Evolutionary conservation across 2,329 filamentous ascomycete species (phyloP).

Genomic region (Colletotrichum eremochloae): DNA sequence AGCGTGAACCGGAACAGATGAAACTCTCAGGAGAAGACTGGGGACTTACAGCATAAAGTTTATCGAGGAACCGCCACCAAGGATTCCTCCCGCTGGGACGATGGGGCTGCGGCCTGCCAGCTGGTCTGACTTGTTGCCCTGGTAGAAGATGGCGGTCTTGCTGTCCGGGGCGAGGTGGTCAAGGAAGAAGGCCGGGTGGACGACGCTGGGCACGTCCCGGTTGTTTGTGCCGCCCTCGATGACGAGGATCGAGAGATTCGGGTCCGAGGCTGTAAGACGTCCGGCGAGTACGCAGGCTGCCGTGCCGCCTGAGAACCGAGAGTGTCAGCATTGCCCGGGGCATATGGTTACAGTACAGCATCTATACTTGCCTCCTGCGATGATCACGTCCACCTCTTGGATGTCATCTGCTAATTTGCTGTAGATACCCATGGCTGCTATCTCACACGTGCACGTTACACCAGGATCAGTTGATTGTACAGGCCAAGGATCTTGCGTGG

Average conservation of each 20-base stretch:
- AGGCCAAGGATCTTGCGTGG: background rate
- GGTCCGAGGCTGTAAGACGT: conserved; percentile 63
- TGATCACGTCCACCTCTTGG: conserved; percentile 64
- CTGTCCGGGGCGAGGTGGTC: conserved; percentile 79
- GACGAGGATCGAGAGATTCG: conserved; percentile 62
- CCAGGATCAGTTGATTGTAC: no score
- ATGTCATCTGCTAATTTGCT: conserved; percentile 49
- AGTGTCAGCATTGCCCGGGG: background rate
- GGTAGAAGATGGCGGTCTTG: conserved; percentile 68
- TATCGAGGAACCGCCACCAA: conserved; percentile 65
- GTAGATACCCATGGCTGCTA: conserved; percentile 45
- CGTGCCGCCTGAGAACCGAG: conserved; percentile 55
- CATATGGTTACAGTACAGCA: fast-evolving
- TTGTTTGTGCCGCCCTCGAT: conserved; percentile 69
- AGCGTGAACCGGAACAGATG: background rate
- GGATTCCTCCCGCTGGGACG: conserved; percentile 57
- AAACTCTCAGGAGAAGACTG: background rate
- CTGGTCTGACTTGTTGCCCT: conserved; percentile 59
- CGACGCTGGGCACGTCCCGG: conserved; percentile 61
- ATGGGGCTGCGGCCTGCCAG: conserved; percentile 59
- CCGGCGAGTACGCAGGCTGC: conserved; percentile 63
- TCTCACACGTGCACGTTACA: background rate
- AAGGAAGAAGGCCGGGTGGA: conserved; percentile 65
- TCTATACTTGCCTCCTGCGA: conserved; percentile 57
- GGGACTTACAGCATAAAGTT: conserved; percentile 57